Conservation (phyloP, 257 asterid species). For the Plantago major region DNA sequence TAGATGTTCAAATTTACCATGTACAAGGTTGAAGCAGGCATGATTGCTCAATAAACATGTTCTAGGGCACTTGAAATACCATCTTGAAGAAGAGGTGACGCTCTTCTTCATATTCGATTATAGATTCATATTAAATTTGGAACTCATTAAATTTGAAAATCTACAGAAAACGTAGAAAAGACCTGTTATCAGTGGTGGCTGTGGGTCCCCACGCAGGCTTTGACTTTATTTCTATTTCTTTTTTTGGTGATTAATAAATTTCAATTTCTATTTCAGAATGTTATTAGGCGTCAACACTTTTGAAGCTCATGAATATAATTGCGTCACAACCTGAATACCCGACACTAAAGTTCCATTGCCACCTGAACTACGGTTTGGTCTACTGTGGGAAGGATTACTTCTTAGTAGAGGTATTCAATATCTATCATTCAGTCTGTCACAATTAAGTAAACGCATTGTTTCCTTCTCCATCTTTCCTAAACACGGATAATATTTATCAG, state of each 20-base stretch:
- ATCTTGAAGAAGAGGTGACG: slow-evolving; percentile 65
- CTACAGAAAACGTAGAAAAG: too few relatives aligned
- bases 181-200: too few relatives aligned
- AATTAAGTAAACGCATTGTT: neutral
- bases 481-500: neutral
- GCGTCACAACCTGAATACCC: slow-evolving; percentile 35
- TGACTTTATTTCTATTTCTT: too few relatives aligned
- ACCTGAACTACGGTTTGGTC: slow-evolving; percentile 33
- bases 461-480: neutral
- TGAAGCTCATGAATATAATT: slow-evolving; percentile 28
- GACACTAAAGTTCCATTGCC: slow-evolving; percentile 30
- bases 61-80: slow-evolving; percentile 61
- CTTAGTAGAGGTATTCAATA: slow-evolving; percentile 58
- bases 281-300: slow-evolving; percentile 44
- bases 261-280: slow-evolving; percentile 42
- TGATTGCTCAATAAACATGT: too few relatives aligned
- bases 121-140: neutral
- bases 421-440: neutral
- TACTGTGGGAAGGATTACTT: slow-evolving; percentile 47
- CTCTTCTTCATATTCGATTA: neutral
- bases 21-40: slow-evolving; percentile 67
- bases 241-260: slow-evolving; percentile 3
- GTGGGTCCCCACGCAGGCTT: too few relatives aligned
- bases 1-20: slow-evolving; percentile 3
- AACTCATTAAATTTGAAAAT: too few relatives aligned